These are phyloP conservation scores for Verticillium dahliae DNA, from an alignment of 2,329 filamentous ascomycete genomes.

Conservation along the genomic window DNA sequence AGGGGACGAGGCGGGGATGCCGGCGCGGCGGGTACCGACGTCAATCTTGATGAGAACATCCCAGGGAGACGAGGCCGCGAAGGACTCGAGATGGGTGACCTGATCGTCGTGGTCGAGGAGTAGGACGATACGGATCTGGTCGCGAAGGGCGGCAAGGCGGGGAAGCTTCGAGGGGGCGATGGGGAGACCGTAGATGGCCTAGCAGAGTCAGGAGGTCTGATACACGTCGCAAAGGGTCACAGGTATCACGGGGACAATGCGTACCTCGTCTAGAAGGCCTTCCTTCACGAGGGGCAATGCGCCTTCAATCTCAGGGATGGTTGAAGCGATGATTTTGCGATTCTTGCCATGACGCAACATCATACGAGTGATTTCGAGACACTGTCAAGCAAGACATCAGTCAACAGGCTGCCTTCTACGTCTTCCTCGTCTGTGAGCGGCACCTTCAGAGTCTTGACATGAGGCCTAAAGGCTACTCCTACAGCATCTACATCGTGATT, in stretches of 20 bases:
- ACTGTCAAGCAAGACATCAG: constrained; percentile 14
- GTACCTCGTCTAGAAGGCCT: constrained; percentile 31
- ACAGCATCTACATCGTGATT: constrained; percentile 30
- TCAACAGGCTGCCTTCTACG: background rate
- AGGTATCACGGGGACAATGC: background rate
- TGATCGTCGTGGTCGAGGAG: constrained; percentile 30
- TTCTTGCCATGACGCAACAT: constrained; percentile 31
- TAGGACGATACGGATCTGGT: constrained; percentile 23
- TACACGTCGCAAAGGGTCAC: background rate
- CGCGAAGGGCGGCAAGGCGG: constrained; percentile 18
- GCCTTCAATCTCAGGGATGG: constrained; percentile 31
- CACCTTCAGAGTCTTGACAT: constrained; percentile 39
- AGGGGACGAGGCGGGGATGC: constrained; percentile 18
- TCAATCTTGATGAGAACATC: constrained; percentile 29
- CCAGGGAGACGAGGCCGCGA: constrained; percentile 16
- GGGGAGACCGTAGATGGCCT: constrained; percentile 33
- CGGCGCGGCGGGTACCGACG: constrained; percentile 26
- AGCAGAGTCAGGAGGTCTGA: background rate
- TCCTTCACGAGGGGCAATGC: constrained; percentile 29
- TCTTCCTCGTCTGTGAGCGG: background rate
- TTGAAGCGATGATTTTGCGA: constrained; percentile 31
- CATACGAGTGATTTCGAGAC: constrained; percentile 27
- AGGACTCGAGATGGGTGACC: constrained; percentile 20
- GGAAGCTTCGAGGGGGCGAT: constrained; percentile 26
- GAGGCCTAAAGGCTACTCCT: constrained; percentile 30